phyloP scores from a whole-genome alignment of 805 yeast species.

The Scheffersomyces coipomensis region DNA sequence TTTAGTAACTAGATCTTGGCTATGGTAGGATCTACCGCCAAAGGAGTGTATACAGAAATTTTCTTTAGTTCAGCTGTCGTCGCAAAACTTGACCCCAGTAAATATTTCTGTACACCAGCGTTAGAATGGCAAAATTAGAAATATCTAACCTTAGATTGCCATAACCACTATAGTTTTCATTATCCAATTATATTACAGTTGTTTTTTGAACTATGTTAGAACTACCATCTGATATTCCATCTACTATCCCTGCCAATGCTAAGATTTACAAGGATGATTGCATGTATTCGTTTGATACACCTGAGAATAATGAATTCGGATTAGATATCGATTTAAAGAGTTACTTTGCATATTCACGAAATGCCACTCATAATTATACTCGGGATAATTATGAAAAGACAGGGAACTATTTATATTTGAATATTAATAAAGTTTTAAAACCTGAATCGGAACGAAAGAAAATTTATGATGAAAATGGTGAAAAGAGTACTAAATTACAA shows the following conservation, averaged over 20 bases:
- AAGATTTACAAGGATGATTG: constrained; percentile 85
- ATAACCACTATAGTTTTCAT: neutral
- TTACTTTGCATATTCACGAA: constrained; percentile 65
- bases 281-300: constrained; percentile 77
- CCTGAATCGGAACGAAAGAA: constrained; percentile 26
- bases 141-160: too few relatives aligned
- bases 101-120: too few relatives aligned
- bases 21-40: too few relatives aligned
- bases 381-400: constrained; percentile 50
- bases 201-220: constrained; percentile 8
- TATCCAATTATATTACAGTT: too few relatives aligned
- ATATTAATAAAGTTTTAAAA: constrained; percentile 53
- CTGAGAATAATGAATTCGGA: constrained; percentile 49
- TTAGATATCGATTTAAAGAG: constrained; percentile 75
- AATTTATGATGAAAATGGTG: constrained; percentile 19
- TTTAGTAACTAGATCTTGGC: too few relatives aligned
- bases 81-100: too few relatives aligned
- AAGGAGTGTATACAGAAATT: too few relatives aligned
- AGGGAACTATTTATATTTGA: constrained; percentile 58
- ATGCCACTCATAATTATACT: constrained; percentile 47
- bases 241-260: constrained; percentile 15
- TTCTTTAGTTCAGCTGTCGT: too few relatives aligned
- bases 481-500: constrained; percentile 44
- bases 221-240: constrained; percentile 16
- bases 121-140: too few relatives aligned